Percentiles rank a stretch among this genome's conserved stretches.
Conservation (phyloP, 257 asterid species). For the Mentha longifolia region DNA sequence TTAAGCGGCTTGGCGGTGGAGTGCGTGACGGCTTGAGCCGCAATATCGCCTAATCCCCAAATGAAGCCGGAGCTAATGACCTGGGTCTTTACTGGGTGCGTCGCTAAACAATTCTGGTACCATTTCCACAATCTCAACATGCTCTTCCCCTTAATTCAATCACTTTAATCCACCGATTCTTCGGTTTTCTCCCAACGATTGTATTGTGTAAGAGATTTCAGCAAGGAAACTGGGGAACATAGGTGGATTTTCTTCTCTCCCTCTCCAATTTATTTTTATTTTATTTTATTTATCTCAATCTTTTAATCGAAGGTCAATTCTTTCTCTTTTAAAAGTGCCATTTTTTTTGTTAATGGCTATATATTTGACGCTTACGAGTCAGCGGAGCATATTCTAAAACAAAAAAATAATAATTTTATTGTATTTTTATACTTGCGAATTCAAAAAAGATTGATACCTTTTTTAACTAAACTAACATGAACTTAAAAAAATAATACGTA, state of each 20-base stretch:
- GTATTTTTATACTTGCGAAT: no score
- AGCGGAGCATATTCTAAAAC: no score
- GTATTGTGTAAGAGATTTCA: not conserved
- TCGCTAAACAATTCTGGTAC: slow-evolving; percentile 75
- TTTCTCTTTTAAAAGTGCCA: no score
- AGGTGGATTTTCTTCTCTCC: not conserved
- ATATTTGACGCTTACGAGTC: no score
- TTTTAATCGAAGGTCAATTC: not conserved
- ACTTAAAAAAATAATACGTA: no score
- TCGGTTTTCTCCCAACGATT: not conserved
- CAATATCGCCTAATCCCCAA: slow-evolving; percentile 84
- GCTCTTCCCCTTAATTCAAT: slow-evolving; percentile 7
- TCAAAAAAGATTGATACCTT: no score
- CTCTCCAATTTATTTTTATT: not conserved
- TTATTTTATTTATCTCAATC: no score
- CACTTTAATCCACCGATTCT: not conserved
- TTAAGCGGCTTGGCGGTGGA: slow-evolving; percentile 47
- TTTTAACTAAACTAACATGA: no score
- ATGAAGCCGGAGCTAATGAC: slow-evolving; percentile 80
- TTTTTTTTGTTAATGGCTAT: no score
- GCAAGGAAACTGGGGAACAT: slow-evolving; percentile 3
- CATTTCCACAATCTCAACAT: slow-evolving; percentile 83
- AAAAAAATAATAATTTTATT: no score
- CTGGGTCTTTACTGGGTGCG: slow-evolving; percentile 84
- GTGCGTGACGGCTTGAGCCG: slow-evolving; percentile 78